Base-by-base conservation (phyloP, 2,329 filamentous ascomycete genomes). In the Penicillium griseofulvum region DNA sequence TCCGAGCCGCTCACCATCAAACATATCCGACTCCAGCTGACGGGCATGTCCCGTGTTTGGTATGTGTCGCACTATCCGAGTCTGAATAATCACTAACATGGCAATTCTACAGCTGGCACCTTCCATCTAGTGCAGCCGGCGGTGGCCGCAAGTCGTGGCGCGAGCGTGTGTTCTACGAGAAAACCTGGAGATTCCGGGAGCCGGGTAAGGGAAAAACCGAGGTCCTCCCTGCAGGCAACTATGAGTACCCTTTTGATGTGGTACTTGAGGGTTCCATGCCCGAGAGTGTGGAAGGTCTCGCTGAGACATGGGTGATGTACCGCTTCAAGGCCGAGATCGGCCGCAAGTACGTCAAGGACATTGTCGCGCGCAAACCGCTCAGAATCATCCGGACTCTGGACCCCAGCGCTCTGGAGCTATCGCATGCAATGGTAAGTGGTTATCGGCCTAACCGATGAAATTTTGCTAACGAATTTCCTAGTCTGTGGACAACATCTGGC, bases 401-500 rank as follows among this genome's bases (percentile, higher is more conserved):
- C 57, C 83, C 89, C 11, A 87, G 86, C 48, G 88, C 89, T 11
- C 80, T 92, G 55, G 89, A 93, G 69, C 83, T 92, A 59, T 81
- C 89, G 36, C 89, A 97, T 73, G 88, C 91, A 45, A 94, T 97
- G 90, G 90, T 79, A 68, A 61, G 70, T 59, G 19, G 24, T 34
- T 34, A 12, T 28, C 28, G 33, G 48, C 31, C 8, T 17, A 26
- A 46, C 22, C 34, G 33, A 24, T 14, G 28, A 28, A 26, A 14
- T 47, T 39, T 42, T 34, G 45, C 64, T 68, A 48, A 69, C 59
- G 31, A 24, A 17, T 42, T 50, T n/a, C 51, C 22, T 54, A 83
- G 79, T 82, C 90, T 60, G 92, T 97, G 61, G 92, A 97, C 74
- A 97, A 97, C 69, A 89, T 96, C 60, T 99, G 94, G 94, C 89